Percentiles rank a stretch among this genome's conserved stretches.
phyloP scores from a whole-genome alignment of 108 stramenopile genomes.

The Nitzschia palea region DNA sequence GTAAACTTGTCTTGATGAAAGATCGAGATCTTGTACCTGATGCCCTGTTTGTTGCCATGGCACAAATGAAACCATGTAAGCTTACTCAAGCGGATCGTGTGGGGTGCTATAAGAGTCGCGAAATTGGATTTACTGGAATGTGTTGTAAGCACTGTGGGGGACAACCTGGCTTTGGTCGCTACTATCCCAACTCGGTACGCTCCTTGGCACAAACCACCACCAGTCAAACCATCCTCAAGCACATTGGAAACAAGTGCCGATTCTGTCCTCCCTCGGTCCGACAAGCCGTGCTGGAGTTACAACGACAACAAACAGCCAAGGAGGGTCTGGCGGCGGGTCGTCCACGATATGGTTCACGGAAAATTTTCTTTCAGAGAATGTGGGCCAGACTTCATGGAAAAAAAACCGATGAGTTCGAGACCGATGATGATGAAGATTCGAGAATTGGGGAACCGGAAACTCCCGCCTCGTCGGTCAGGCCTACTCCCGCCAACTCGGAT shows the following conservation, averaged over 20 bases:
- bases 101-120: slow-evolving; percentile 67
- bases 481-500: not conserved
- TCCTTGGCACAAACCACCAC: slow-evolving; percentile 82
- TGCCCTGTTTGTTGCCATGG: slow-evolving; percentile 70
- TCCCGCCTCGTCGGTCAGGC: not conserved
- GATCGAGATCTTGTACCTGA: slow-evolving; percentile 74
- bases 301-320: slow-evolving; percentile 39
- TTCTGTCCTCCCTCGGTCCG: slow-evolving; percentile 54
- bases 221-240: slow-evolving; percentile 76
- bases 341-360: slow-evolving; percentile 72
- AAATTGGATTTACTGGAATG: slow-evolving; percentile 67
- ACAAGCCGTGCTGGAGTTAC: slow-evolving; percentile 45
- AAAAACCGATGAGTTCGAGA: slow-evolving; percentile 14
- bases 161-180: slow-evolving; percentile 68
- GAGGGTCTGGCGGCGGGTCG: slow-evolving; percentile 45
- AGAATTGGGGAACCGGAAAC: slow-evolving; percentile 1
- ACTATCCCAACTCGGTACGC: slow-evolving; percentile 63
- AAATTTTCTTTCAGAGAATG: slow-evolving; percentile 74
- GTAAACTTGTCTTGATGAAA: slow-evolving; percentile 47
- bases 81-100: slow-evolving; percentile 58
- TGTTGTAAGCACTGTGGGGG: slow-evolving; percentile 73
- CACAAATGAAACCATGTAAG: slow-evolving; percentile 62
- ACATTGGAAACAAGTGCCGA: slow-evolving; percentile 63
- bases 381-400: slow-evolving; percentile 65
- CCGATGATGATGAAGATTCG: slow-evolving; percentile 20